Evolutionary conservation across 129 eudicot species (phyloP).

Genomic region (Calendula officinalis): DNA sequence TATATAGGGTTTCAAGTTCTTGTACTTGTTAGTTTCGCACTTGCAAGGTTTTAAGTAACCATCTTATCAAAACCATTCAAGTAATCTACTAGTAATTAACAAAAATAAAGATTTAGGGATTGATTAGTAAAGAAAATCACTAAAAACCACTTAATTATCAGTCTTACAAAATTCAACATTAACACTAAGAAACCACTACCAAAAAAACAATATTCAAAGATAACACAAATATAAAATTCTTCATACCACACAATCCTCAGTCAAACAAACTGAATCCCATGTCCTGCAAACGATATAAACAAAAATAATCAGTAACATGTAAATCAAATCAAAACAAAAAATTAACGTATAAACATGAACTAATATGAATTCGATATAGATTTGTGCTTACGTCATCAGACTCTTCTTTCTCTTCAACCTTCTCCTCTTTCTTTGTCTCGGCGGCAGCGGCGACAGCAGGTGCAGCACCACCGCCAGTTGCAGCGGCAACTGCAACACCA

Average conservation of each 20-base stretch:
- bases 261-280: conserved; percentile 40
- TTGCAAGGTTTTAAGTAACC: too few species aligned
- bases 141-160: neutral
- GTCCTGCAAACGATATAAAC: conserved; percentile 24
- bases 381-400: conserved; percentile 37
- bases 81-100: too few species aligned
- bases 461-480: conserved; percentile 33
- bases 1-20: too few species aligned
- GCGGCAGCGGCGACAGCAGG: conserved; percentile 42
- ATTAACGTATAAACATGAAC: neutral
- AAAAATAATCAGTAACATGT: neutral
- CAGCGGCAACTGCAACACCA: conserved; percentile 34
- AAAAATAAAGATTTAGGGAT: too few species aligned
- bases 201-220: conserved; percentile 12
- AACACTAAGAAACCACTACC: conserved; percentile 16
- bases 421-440: conserved; percentile 41
- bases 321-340: neutral
- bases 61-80: too few species aligned
- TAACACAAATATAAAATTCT: neutral
- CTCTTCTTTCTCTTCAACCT: conserved; percentile 42
- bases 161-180: conserved; percentile 27
- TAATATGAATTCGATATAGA: neutral
- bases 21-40: too few species aligned
- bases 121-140: neutral
- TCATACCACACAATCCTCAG: conserved; percentile 20